Base-by-base conservation (phyloP, 768 basidiomycete genomes). In the Cystobasidium tubakii region DNA sequence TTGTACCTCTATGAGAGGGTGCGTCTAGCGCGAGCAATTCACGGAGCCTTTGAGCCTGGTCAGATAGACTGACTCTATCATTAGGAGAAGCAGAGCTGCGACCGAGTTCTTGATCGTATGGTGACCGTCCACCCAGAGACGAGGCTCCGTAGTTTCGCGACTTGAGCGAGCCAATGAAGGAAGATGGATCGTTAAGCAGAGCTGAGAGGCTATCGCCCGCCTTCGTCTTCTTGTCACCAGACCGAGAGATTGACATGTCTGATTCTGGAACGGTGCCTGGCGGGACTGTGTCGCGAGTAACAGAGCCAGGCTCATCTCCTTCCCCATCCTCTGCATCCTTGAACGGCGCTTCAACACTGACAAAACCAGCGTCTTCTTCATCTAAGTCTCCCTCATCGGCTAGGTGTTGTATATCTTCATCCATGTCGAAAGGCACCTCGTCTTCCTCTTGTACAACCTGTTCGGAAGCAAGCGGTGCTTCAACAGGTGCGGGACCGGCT, bases 381-480 rank as follows among this genome's bases (percentile, higher is more conserved):
- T 34, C 55, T 27, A 23, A 15, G 7, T 71, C 69, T 42, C 23
- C 69, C 25, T 71, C 55, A 9, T 71, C 69, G 6, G 15, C 54
- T 13, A 53, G 60, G 25, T 31, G 31, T 10, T 36, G 46, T n/a
- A 71, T 71, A 27, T 71, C 69, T 60, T 71, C 69, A 60, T 71
- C 69, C 54, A 71, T 33, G 25, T 71, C 69, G 34, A 71, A 71
- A 13, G 69, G 54, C 9, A 55, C 55, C 27, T 71, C 69, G 23
- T 27, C 33, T 60, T 60, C 23, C 23, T 60, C 57, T 60, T 34
- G 12, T 12, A 21, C 44, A 60, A 6, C n/a, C 29, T 71, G 46
- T 3, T 53, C 69, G 29, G 29, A 15, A 2, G 39, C 19, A 9
- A 60, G 23, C 34, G 53, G 7, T 4, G 34, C 46, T 60, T 71